These are phyloP conservation scores for Musa itinerans DNA, from an alignment of 176 grass and related monocot species.

Conservation along the genomic window DNA sequence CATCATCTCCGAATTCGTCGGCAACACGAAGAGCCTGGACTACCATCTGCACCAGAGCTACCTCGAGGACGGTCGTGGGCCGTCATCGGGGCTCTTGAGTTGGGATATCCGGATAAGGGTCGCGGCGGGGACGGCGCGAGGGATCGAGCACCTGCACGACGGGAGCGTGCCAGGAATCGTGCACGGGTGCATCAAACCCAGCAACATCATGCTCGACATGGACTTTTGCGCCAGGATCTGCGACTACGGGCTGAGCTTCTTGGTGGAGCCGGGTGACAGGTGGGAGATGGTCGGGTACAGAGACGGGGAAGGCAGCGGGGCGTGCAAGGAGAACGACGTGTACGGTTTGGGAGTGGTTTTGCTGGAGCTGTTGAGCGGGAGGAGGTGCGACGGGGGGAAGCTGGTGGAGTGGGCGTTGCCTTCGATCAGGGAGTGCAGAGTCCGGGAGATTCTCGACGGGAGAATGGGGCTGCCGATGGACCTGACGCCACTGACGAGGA, in stretches of 20 bases:
- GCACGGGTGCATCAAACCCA: slow-evolving; percentile 38
- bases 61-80: not conserved
- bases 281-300: slow-evolving; percentile 22
- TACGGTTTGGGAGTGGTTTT: slow-evolving; percentile 68
- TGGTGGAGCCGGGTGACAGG: slow-evolving; percentile 7
- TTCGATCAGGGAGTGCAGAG: slow-evolving; percentile 22
- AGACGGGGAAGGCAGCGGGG: slow-evolving; percentile 15
- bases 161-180: slow-evolving; percentile 26
- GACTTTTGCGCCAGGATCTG: slow-evolving; percentile 24
- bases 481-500: slow-evolving; percentile 27
- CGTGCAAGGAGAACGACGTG: slow-evolving; percentile 49
- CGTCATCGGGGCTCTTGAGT: not conserved
- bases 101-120: slow-evolving; percentile 39
- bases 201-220: slow-evolving; percentile 41
- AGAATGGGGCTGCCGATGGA: slow-evolving; percentile 32
- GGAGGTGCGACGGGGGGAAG: slow-evolving; percentile 30
- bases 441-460: slow-evolving; percentile 35
- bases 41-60: slow-evolving; percentile 1
- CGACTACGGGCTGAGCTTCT: slow-evolving; percentile 57
- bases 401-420: slow-evolving; percentile 53
- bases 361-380: slow-evolving; percentile 53
- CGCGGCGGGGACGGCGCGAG: slow-evolving; percentile 42
- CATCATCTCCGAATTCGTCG: slow-evolving; percentile 42
- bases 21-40: slow-evolving; percentile 25
- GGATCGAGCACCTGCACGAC: slow-evolving; percentile 50